Percentiles rank a stretch among this genome's conserved stretches.
phyloP scores from a whole-genome alignment of 768 basidiomycete genomes.

The Amanita pallidorosea region DNA sequence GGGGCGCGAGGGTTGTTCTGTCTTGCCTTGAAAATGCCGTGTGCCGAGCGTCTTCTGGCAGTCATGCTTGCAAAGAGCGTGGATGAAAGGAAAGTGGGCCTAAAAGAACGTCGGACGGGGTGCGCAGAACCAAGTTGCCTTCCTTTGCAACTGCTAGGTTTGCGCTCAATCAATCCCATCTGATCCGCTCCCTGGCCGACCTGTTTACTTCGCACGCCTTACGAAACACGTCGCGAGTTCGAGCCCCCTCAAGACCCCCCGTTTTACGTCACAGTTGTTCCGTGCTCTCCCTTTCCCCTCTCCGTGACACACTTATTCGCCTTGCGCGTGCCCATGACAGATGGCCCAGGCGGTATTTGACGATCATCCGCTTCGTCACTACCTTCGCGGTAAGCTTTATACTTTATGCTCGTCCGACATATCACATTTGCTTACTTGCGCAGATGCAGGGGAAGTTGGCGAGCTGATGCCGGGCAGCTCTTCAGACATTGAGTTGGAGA shows the following conservation, averaged over 20 bases:
- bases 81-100: neutral
- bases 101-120: neutral
- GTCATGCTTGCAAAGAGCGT: neutral
- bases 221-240: slow-evolving; percentile 39
- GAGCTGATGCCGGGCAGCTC: slow-evolving; percentile 49
- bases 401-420: slow-evolving; percentile 1
- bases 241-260: slow-evolving; percentile 21
- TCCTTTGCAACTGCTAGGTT: neutral
- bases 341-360: slow-evolving; percentile 79
- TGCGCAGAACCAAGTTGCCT: neutral
- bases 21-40: neutral
- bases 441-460: slow-evolving; percentile 51
- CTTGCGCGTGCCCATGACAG: slow-evolving; percentile 7
- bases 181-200: slow-evolving; percentile 60
- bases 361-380: slow-evolving; percentile 66
- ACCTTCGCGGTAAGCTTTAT: slow-evolving; percentile 43
- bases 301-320: neutral
- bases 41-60: neutral
- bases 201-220: no score
- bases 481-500: slow-evolving; percentile 26
- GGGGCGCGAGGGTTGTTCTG: neutral
- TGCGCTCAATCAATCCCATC: neutral
- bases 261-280: neutral
- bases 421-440: slow-evolving; percentile 4
- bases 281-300: neutral